phyloP scores from a whole-genome alignment of 768 basidiomycete species.

The Tulasnella sp. region DNA sequence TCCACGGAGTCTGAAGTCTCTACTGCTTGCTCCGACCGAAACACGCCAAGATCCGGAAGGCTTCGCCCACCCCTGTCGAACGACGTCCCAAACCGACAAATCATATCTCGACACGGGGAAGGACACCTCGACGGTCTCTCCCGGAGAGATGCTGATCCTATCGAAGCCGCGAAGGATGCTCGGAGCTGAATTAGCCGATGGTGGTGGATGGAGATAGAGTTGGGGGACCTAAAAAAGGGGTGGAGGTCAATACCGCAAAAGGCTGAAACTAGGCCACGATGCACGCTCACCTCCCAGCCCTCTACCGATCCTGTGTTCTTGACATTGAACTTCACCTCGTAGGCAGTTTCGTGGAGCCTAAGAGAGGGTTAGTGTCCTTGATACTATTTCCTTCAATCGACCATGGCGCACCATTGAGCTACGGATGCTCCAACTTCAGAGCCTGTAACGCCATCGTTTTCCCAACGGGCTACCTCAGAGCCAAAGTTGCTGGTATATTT shows the following conservation, averaged over 20 bases:
- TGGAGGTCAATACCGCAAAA: background rate
- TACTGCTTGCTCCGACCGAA: slow-evolving; percentile 19
- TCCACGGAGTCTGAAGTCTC: slow-evolving; percentile 13
- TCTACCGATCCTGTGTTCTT: slow-evolving; percentile 24
- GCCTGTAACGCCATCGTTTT: background rate
- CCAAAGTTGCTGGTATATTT: background rate
- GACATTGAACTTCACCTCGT: slow-evolving; percentile 20
- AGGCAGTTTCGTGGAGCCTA: slow-evolving; percentile 20
- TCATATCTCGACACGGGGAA: slow-evolving; percentile 19
- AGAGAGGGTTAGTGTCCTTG: background rate
- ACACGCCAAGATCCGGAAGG: slow-evolving; percentile 4
- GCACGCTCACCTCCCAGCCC: slow-evolving; percentile 24
- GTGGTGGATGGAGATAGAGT: slow-evolving; percentile 25
- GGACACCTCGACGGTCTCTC: slow-evolving; percentile 18
- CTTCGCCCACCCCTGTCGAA: slow-evolving; percentile 18
- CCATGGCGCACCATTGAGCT: slow-evolving; percentile 9
- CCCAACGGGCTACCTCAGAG: background rate
- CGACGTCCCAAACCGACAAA: slow-evolving; percentile 20
- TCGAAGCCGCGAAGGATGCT: slow-evolving; percentile 27
- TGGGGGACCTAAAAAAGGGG: slow-evolving; percentile 22
- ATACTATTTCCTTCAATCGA: background rate
- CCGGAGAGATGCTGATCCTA: slow-evolving; percentile 19
- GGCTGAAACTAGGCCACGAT: background rate
- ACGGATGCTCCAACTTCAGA: slow-evolving; percentile 12
- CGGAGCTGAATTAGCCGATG: slow-evolving; percentile 21